phyloP scores from a whole-genome alignment of 2,329 filamentous ascomycete species.

The Diaporthe amygdali region DNA sequence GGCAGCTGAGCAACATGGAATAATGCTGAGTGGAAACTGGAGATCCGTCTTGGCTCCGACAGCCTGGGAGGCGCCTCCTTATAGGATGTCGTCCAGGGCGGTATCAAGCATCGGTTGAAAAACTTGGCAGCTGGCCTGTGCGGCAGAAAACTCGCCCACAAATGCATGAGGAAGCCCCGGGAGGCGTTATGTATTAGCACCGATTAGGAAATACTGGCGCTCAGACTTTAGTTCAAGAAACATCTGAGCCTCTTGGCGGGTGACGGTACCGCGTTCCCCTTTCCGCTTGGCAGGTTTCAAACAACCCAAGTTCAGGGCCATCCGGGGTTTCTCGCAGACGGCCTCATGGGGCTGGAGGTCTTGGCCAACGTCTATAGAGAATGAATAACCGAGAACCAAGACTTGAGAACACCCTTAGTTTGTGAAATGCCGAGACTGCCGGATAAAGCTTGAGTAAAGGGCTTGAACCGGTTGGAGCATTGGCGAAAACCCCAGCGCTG shows the following conservation, averaged over 20 bases:
- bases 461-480: conserved; percentile 1
- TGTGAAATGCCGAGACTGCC: background rate
- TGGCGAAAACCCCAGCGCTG: background rate
- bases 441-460: conserved; percentile 1
- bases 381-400: conserved; percentile 1
- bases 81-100: background rate
- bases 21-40: background rate
- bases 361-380: background rate
- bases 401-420: background rate
- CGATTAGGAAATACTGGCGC: background rate
- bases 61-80: background rate
- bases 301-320: background rate
- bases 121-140: conserved; percentile 13
- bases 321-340: background rate
- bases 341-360: conserved; percentile 1
- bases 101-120: conserved; percentile 13
- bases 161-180: background rate
- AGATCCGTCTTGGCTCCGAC: conserved; percentile 24
- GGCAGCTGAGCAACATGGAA: background rate
- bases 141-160: background rate
- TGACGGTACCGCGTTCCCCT: background rate
- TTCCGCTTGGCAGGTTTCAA: conserved; percentile 15
- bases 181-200: background rate
- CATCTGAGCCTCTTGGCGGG: conserved; percentile 13
- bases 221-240: conserved; percentile 4